A percentile compares a stretch with the other conserved stretches of the same genome.
These are phyloP conservation scores for Aspergillus luchuensis DNA, from an alignment of 2,329 filamentous ascomycete species.

Conservation along the genomic window DNA sequence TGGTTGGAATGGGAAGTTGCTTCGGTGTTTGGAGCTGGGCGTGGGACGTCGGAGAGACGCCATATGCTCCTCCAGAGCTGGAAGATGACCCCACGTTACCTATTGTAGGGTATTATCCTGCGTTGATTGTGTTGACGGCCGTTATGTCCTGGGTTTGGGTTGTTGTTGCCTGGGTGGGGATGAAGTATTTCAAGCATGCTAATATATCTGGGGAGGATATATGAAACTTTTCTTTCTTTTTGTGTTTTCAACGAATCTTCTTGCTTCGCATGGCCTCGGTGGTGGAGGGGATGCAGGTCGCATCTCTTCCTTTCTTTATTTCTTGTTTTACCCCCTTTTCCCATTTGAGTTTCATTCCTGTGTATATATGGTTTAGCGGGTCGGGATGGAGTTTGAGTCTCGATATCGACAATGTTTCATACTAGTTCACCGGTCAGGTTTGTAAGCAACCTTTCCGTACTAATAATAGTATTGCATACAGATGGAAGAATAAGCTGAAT, in stretches of 20 bases:
- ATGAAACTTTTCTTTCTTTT: constrained; percentile 23
- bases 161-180: constrained; percentile 93
- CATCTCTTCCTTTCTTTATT: too few species aligned
- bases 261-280: background rate
- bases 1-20: constrained; percentile 94
- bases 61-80: constrained; percentile 90
- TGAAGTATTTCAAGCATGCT: constrained; percentile 99
- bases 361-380: constrained; percentile 3
- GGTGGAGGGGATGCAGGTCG: too few species aligned
- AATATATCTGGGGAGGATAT: constrained; percentile 73
- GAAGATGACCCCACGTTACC: constrained; percentile 93
- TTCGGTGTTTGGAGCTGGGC: constrained; percentile 97
- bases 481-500: background rate
- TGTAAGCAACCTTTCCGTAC: background rate
- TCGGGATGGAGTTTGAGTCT: constrained; percentile 6
- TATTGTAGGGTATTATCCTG: constrained; percentile 96
- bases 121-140: constrained; percentile 85
- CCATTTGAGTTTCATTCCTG: background rate
- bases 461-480: background rate
- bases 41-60: constrained; percentile 96
- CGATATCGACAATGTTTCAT: background rate
- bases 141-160: constrained; percentile 99
- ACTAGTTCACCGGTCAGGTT: background rate
- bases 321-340: background rate
- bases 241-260: background rate